Conservation (phyloP, 2,329 filamentous ascomycete genomes). For the Aspergillus versicolor region DNA sequence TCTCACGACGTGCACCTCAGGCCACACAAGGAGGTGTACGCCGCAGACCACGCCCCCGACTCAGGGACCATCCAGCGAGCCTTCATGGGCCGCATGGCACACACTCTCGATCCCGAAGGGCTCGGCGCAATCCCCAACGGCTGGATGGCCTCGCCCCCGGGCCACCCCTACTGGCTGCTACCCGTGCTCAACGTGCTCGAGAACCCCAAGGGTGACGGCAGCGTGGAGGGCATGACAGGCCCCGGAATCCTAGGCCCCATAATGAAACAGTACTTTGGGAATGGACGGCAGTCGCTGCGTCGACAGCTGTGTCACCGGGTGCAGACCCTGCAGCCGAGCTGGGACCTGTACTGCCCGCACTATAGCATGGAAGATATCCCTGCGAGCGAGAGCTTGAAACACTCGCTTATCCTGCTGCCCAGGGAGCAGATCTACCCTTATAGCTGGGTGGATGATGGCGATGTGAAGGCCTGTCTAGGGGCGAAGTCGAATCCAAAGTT, state of each 20-base stretch:
- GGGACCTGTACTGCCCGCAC: constrained; percentile 15
- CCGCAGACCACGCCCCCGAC: background rate
- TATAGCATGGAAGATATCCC: background rate
- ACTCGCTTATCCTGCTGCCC: constrained; percentile 17
- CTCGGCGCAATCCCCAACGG: constrained; percentile 21
- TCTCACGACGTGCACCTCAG: constrained; percentile 14
- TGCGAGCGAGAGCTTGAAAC: background rate
- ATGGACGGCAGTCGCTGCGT: constrained; percentile 4
- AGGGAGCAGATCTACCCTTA: constrained; percentile 21
- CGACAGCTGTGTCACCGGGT: constrained; percentile 12
- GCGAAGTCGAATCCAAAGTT: constrained; percentile 16
- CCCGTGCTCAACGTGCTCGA: constrained; percentile 18
- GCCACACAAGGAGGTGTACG: constrained; percentile 6
- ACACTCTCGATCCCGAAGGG: constrained; percentile 12
- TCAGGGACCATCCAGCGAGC: constrained; percentile 12
- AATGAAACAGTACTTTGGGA: constrained; percentile 15
- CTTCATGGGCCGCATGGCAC: constrained; percentile 22
- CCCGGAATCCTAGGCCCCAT: constrained; percentile 15
- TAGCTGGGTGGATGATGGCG: constrained; percentile 20
- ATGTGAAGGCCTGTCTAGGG: constrained; percentile 15
- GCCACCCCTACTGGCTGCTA: constrained; percentile 23
- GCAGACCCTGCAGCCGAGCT: constrained; percentile 9
- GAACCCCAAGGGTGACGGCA: constrained; percentile 20
- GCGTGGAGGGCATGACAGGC: constrained; percentile 19
- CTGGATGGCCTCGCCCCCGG: constrained; percentile 23